phyloP scores from a whole-genome alignment of 768 basidiomycete species.

The Trametes sanguinea region DNA sequence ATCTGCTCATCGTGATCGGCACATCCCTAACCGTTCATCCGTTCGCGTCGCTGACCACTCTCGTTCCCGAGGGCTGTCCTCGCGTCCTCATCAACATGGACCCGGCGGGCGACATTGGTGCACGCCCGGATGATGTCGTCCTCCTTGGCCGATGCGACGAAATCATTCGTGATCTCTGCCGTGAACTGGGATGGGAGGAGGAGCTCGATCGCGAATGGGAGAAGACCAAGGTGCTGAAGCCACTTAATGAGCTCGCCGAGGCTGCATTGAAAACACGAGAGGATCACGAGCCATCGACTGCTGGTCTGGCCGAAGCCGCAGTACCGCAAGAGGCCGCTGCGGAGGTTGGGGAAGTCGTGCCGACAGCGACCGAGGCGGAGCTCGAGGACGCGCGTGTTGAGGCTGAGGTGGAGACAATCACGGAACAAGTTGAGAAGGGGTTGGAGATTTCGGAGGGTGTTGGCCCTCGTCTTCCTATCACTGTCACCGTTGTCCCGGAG shows the following conservation, averaged over 20 bases:
- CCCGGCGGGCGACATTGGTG: constrained; percentile 66
- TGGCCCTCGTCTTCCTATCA: background rate
- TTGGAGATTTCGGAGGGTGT: constrained; percentile 12
- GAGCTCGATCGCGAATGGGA: constrained; percentile 32
- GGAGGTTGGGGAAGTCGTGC: background rate
- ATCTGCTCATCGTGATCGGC: constrained; percentile 88
- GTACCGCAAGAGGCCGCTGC: background rate
- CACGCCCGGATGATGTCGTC: constrained; percentile 58
- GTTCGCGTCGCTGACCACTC: constrained; percentile 73
- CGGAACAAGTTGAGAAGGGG: constrained; percentile 11
- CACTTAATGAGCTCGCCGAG: constrained; percentile 7
- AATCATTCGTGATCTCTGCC: constrained; percentile 58
- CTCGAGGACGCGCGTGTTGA: constrained; percentile 10
- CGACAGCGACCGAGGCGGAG: background rate
- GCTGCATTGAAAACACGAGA: background rate
- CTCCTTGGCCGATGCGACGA: constrained; percentile 74
- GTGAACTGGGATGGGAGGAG: constrained; percentile 70
- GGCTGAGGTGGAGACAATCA: constrained; percentile 11
- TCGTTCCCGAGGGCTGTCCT: constrained; percentile 58
- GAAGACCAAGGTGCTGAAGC: constrained; percentile 28
- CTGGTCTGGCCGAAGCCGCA: background rate
- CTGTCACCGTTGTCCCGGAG: constrained; percentile 3
- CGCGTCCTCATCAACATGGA: constrained; percentile 90
- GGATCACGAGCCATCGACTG: background rate
- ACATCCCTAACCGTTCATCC: constrained; percentile 89